Evolutionary conservation across 441 rosid genomes (phyloP), one percentile per base, ranked within the genome.

Genomic region (Erysimum cheiri): DNA sequence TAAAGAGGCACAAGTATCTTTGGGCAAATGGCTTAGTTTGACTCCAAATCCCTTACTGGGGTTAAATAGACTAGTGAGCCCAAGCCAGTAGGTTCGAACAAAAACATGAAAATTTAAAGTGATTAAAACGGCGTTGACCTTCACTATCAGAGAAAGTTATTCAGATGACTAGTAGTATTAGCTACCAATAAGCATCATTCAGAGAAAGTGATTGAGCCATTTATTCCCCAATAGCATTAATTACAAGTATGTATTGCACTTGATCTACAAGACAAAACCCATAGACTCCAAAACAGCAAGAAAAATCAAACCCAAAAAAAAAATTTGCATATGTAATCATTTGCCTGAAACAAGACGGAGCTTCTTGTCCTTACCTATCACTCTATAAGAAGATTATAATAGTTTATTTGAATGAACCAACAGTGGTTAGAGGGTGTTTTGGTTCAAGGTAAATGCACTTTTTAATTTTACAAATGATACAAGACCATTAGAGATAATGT

Each of bases 401-500:
- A 32, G 26, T 36, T 33, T 24, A 8, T 55, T 24, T 61, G 69
- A 56, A 64, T 35, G 52, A n/a, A 17, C 31, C 44, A 47, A 33
- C 17, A 12, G 26, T 22, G 26, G 26, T 31, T 31, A 62, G 31
- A 32, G 22, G 4, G 50, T 43, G 12, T 10, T 9, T 11, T 60
- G 52, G 41, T 47, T 63, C 55, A 32, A 63, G 57, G 22, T 44
- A 44, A 15, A 62, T 52, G 22, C 11, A 48, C 43, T 50, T 26
- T 36, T 4, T 41, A 10, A 37, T 11, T 43, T 46, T 44, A 55
- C 70, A 68, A 69, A 75, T 8, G 61, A 75, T 31, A 32, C 33
- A 76, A 40, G 14, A 64, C 46, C 47, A 67, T 80, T 67, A 80
- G 28, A 83, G 66, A 63, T 77, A 76, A 28, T 29, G 17, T 2